Conservation (phyloP, 2,329 filamentous ascomycete genomes). For the Pseudogymnoascus sp. region DNA sequence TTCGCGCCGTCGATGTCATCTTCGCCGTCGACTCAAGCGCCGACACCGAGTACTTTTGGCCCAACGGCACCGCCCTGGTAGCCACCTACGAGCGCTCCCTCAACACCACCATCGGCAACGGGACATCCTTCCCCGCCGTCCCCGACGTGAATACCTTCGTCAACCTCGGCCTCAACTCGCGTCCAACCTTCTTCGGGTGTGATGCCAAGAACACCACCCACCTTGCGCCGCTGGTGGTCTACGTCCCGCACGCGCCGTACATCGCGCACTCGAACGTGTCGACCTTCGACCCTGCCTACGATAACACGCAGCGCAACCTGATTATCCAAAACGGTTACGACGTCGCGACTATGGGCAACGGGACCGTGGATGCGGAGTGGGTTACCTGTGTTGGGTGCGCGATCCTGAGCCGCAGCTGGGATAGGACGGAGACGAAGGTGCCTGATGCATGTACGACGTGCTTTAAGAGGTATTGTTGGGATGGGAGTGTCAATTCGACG, state of each 20-base stretch:
- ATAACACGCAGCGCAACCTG: conserved; percentile 57
- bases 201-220: conserved; percentile 54
- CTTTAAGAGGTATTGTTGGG: conserved; percentile 84
- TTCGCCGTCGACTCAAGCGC: conserved; percentile 74
- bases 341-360: conserved; percentile 74
- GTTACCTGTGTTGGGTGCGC: conserved; percentile 81
- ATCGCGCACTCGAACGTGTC: conserved; percentile 67
- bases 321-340: conserved; percentile 85
- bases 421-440: conserved; percentile 58
- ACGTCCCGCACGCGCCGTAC: conserved; percentile 82
- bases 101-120: conserved; percentile 50
- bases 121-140: conserved; percentile 62
- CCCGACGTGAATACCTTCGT: conserved; percentile 72
- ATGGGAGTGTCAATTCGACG: conserved; percentile 44
- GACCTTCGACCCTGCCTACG: conserved; percentile 64
- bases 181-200: conserved; percentile 76
- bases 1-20: conserved; percentile 67
- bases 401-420: conserved; percentile 66
- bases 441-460: conserved; percentile 68
- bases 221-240: conserved; percentile 63
- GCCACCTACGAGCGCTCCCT: conserved; percentile 64
- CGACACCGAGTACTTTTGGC: conserved; percentile 62
- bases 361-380: conserved; percentile 67
- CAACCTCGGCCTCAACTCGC: conserved; percentile 65
- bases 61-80: conserved; percentile 67